These are phyloP conservation scores for Chernovozyma sophiae-reginae DNA, from an alignment of 1,139 yeast species.

Conservation along the genomic window DNA sequence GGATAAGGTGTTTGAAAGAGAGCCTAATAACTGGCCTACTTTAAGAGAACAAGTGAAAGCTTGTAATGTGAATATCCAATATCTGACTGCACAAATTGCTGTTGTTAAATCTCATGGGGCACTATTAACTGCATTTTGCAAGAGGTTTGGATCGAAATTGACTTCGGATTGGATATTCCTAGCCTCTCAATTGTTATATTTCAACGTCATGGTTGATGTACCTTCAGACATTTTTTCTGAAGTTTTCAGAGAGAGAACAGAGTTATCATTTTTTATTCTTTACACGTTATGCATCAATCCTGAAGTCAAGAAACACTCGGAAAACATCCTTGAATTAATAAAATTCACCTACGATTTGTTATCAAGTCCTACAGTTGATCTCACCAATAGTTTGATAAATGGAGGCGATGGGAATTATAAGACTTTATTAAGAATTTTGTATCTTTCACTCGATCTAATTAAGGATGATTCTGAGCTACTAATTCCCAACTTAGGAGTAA, in stretches of 20 bases:
- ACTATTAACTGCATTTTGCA: conserved; percentile 60
- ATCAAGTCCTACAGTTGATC: conserved; percentile 43
- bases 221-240: conserved; percentile 46
- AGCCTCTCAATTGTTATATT: conserved; percentile 47
- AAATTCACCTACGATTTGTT: conserved; percentile 40
- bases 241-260: conserved; percentile 60
- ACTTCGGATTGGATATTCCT: conserved; percentile 37
- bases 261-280: conserved; percentile 63
- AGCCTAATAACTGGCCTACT: conserved; percentile 46
- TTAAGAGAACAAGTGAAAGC: conserved; percentile 49
- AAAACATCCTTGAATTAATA: conserved; percentile 34
- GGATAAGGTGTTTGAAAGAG: conserved; percentile 44
- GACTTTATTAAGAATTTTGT: conserved; percentile 56
- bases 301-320: conserved; percentile 23
- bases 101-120: conserved; percentile 80
- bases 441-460: conserved; percentile 45
- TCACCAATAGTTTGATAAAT: conserved; percentile 34
- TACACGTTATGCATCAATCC: conserved; percentile 38
- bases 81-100: conserved; percentile 61
- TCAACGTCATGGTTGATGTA: conserved; percentile 51
- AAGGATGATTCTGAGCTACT: conserved; percentile 38
- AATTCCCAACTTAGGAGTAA: conserved; percentile 46
- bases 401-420: conserved; percentile 45
- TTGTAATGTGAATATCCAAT: conserved; percentile 63
- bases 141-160: conserved; percentile 31